Conservation (phyloP, 2,329 filamentous ascomycete genomes). For the Fusarium mangiferae region DNA sequence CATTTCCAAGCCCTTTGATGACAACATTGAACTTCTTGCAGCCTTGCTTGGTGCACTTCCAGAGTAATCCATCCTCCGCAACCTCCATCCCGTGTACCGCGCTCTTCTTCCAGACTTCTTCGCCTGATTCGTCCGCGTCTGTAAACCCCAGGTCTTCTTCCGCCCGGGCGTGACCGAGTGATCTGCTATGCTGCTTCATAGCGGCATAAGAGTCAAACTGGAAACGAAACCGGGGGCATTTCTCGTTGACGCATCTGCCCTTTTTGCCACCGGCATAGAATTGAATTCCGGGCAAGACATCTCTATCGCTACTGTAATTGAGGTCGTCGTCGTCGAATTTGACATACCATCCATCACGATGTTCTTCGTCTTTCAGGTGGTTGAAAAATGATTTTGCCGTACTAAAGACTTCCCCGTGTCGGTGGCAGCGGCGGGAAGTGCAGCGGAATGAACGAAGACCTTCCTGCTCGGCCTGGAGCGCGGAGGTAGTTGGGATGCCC, state of each 20-base stretch:
- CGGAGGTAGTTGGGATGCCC: background rate
- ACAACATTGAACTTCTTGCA: constrained; percentile 11
- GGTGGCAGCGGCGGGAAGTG: constrained; percentile 11
- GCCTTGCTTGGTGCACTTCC: constrained; percentile 22
- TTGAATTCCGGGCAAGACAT: constrained; percentile 2
- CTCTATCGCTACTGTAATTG: background rate
- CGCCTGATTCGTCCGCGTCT: background rate
- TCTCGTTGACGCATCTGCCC: constrained; percentile 16
- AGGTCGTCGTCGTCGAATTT: background rate
- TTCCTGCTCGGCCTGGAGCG: constrained; percentile 29
- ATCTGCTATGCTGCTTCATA: constrained; percentile 16
- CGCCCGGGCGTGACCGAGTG: background rate
- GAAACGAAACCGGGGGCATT: constrained; percentile 7
- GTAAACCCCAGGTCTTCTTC: background rate
- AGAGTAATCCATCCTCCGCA: background rate
- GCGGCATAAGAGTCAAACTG: background rate
- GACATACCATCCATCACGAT: constrained; percentile 1
- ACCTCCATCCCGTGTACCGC: constrained; percentile 16
- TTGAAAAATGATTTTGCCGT: constrained; percentile 7
- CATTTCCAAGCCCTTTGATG: background rate
- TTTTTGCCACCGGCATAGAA: background rate
- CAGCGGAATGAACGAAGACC: constrained; percentile 31
- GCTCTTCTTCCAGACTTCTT: constrained; percentile 11
- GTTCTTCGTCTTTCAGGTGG: constrained; percentile 13
- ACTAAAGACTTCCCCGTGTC: constrained; percentile 16